Conservation (phyloP, 345 rosid species). For the Salix udensis region DNA sequence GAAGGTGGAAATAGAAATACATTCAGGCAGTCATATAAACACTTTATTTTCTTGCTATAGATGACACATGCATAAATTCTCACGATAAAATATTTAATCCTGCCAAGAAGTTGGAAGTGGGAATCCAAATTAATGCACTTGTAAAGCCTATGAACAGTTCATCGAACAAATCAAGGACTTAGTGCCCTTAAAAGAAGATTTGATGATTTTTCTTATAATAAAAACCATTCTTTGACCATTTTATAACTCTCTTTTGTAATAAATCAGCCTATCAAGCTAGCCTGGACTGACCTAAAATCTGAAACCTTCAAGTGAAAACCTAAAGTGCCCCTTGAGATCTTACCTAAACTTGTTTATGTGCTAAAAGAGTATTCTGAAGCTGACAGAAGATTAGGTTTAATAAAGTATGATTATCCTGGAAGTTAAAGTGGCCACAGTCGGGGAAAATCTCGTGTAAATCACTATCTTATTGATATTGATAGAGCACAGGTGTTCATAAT, state of each 20-base stretch:
- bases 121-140: background rate
- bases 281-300: too few species aligned
- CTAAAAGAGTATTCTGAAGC: background rate
- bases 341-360: background rate
- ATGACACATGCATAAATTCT: background rate
- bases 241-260: background rate
- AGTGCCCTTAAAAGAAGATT: slow-evolving; percentile 1
- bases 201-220: background rate
- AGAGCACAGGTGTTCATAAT: background rate
- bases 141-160: slow-evolving; percentile 13
- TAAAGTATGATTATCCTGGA: slow-evolving; percentile 1
- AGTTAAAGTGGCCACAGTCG: slow-evolving; percentile 17
- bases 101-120: background rate
- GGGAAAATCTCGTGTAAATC: slow-evolving; percentile 10
- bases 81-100: background rate
- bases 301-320: background rate
- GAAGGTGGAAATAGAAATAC: background rate
- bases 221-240: background rate
- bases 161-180: slow-evolving; percentile 7
- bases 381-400: background rate
- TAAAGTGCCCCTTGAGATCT: background rate
- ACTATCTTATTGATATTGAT: background rate
- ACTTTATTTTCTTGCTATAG: background rate
- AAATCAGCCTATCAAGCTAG: too few species aligned
- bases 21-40: background rate